Evolutionary conservation across 2,329 filamentous ascomycete species (phyloP).

Genomic region (Mycosphaerelloides madeirae): DNA sequence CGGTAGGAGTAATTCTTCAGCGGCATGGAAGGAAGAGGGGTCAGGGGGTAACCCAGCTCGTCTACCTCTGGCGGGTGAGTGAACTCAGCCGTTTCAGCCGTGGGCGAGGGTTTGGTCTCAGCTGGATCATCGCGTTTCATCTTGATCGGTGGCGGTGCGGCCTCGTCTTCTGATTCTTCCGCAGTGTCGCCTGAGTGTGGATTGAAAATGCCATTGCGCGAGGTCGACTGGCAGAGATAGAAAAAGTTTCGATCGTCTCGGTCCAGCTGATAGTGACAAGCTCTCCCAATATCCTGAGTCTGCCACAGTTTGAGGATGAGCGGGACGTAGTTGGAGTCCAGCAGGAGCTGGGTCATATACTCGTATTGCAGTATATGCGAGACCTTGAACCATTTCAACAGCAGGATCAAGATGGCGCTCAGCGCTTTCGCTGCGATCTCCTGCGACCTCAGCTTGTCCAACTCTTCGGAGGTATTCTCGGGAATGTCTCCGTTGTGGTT

Average conservation of each 20-base stretch:
- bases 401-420: conserved; percentile 78
- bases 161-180: conserved; percentile 60
- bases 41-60: conserved; percentile 77
- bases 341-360: conserved; percentile 84
- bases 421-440: conserved; percentile 90
- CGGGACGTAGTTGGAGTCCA: conserved; percentile 93
- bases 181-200: conserved; percentile 17
- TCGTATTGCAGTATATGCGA: conserved; percentile 95
- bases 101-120: conserved; percentile 35
- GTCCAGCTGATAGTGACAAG: conserved; percentile 81
- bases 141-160: conserved; percentile 73
- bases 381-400: conserved; percentile 93
- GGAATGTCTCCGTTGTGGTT: conserved; percentile 25
- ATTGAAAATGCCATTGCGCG: conserved; percentile 49
- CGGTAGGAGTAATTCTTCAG: conserved; percentile 89
- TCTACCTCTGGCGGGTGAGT: conserved; percentile 61
- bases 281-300: conserved; percentile 86
- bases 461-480: conserved; percentile 55
- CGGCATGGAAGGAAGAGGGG: conserved; percentile 64
- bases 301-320: conserved; percentile 90
- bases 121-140: conserved; percentile 46
- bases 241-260: conserved; percentile 85
- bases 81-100: conserved; percentile 23
- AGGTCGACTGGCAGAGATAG: conserved; percentile 74
- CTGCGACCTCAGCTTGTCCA: conserved; percentile 73